Evolutionary conservation across 805 yeast species (phyloP), one percentile per base, ranked within the genome.

Genomic region (Barnettozyma californica): DNA sequence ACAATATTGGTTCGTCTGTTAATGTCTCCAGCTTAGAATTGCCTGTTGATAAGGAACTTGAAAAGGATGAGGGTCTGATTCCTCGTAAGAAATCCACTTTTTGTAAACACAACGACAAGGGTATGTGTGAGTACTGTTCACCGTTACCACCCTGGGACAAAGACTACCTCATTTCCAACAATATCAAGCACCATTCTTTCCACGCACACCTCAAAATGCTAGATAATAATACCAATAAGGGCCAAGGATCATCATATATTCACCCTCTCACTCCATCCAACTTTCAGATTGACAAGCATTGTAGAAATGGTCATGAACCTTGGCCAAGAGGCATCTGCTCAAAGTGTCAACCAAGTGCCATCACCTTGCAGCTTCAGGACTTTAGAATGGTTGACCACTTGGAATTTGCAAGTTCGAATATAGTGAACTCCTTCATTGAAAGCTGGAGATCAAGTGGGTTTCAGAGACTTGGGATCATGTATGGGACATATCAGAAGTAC

Each of bases 331-430:
- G 97, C 1, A 90, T 94, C 56, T 92, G 99, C 62, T 87, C 96
- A 14, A 88, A 90, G 66, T 92, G 99, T 68, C 98, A 92, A 66
- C 98, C 99, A 1, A 83, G 96, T 1, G 94, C 97, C 0, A 88
- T 94, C 51, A 91, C 98, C 0, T 72, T 94, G 53, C 95, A 86
- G 65, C 90, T 83, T 65, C 99, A 94, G 65, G 71, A 75, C 33
- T 94, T 87, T 66, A 78, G 99, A 58, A 88, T 94, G 96, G 97
- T 95, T 26, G 99, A 94, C 65, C 98, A 94, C 68, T 94, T 94
- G 27, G 99, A 94, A 64, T 87, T 91, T 65, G 81, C 88, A 21
- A 80, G 80, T 50, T 80, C 90, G 45, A 71, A 74, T 11, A 76
- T 90, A 23, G 78, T 94, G 46, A 88, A 94, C 65, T 72, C 76